Evolutionary conservation across 106 monocot genomes (phyloP).

Genomic region (Dioscorea dumetorum): DNA sequence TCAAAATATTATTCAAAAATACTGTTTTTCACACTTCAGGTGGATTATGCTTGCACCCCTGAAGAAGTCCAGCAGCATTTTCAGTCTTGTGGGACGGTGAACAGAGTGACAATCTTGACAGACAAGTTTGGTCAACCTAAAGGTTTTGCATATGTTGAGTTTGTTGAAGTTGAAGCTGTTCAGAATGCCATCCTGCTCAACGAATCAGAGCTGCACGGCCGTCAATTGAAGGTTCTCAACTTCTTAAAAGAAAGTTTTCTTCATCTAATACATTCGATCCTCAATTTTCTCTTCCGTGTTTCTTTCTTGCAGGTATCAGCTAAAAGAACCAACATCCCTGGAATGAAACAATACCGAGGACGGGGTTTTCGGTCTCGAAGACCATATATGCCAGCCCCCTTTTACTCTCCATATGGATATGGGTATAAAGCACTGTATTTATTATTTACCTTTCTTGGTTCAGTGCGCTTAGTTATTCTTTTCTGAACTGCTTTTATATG

Average conservation of each 20-base stretch:
- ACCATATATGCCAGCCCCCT: slow-evolving; percentile 21
- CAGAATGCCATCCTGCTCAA: slow-evolving; percentile 44
- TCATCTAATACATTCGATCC: too few species aligned
- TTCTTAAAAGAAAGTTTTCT: too few species aligned
- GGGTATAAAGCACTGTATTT: slow-evolving; percentile 16
- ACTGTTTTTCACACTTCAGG: slow-evolving; percentile 12
- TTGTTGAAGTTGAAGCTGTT: slow-evolving; percentile 46
- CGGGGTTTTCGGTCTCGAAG: slow-evolving; percentile 25
- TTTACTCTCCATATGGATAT: slow-evolving; percentile 29
- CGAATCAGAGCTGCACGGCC: slow-evolving; percentile 50
- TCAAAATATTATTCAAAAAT: background rate
- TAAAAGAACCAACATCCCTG: slow-evolving; percentile 46
- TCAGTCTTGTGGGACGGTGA: slow-evolving; percentile 50
- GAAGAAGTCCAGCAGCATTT: slow-evolving; percentile 55
- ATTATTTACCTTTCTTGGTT: too few species aligned
- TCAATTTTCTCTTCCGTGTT: background rate
- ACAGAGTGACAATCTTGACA: slow-evolving; percentile 46
- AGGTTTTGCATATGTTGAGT: slow-evolving; percentile 58
- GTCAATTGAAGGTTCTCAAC: slow-evolving; percentile 33
- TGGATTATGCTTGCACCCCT: slow-evolving; percentile 53
- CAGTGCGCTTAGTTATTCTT: too few species aligned
- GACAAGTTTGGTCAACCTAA: slow-evolving; percentile 57
- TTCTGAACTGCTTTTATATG: too few species aligned
- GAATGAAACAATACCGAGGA: slow-evolving; percentile 39
- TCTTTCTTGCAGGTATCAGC: slow-evolving; percentile 29